phyloP scores from a whole-genome alignment of 208 protist genomes.

The Acanthamoeba healyi region DNA sequence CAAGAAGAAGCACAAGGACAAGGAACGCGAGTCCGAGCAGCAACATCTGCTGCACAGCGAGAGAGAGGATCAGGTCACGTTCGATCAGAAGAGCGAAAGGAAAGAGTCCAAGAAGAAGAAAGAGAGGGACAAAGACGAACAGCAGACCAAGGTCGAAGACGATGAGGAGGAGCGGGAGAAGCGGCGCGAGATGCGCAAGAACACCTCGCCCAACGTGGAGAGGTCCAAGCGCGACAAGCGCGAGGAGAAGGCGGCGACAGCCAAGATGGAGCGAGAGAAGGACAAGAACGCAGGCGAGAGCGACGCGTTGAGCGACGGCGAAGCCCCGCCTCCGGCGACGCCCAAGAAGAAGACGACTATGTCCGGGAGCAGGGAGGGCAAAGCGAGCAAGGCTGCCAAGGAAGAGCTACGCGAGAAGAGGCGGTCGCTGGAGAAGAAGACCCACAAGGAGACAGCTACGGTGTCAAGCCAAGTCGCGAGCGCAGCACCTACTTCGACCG shows the following conservation, averaged over 20 bases:
- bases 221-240: slow-evolving; percentile 28
- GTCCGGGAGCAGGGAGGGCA: slow-evolving; percentile 19
- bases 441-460: no score
- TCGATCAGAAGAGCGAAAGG: slow-evolving; percentile 36
- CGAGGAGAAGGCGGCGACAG: not conserved
- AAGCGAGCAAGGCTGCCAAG: slow-evolving; percentile 10
- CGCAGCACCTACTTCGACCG: not conserved
- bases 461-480: not conserved
- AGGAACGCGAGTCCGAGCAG: not conserved
- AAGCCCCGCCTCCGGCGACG: not conserved
- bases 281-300: not conserved
- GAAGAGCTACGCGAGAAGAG: not conserved
- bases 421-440: not conserved
- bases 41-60: not conserved
- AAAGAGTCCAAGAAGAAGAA: slow-evolving; percentile 72
- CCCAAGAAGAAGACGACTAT: not conserved
- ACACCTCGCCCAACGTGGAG: not conserved
- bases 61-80: not conserved
- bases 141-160: slow-evolving; percentile 25
- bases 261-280: not conserved
- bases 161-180: slow-evolving; percentile 64
- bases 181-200: slow-evolving; percentile 49
- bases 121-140: slow-evolving; percentile 59
- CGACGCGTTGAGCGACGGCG: not conserved
- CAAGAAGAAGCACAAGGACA: slow-evolving; percentile 4